Evolutionary conservation across 2,329 filamentous ascomycete genomes (phyloP), one percentile per base, ranked within the genome.

Genomic region (Aschersonia sp.): DNA sequence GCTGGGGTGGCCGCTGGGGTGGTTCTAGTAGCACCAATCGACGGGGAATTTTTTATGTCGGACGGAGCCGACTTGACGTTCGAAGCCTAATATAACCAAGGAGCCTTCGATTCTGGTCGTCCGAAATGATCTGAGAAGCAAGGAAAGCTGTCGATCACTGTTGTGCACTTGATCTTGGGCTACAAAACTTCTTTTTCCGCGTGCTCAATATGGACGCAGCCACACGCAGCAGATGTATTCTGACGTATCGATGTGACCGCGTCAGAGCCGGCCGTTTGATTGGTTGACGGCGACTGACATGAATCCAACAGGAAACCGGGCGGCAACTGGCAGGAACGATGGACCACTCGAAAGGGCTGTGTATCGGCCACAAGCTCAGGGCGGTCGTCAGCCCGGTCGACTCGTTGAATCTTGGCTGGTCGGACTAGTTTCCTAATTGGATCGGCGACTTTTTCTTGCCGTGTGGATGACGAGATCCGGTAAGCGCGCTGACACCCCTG

Each of bases 181-280:
- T 6, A 38, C 32, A 6, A 38, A 38, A 10, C 32, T 6, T 10
- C 6, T 10, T 38, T 10, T 38, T 2, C 6, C 10, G 6, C 32
- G 6, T 38, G 32, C 32, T 10, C 20, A 20, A 20, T 20, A 20
- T 20, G 20, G 20, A 20, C 20, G 30, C 29, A 41, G 40, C 45
- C 40, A 41, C 46, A 47, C 46, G 28, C 46, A 29, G 44, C 41
- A 47, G n/a, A 31, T 47, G 42, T 47, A 42, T 44, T 47, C 44
- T 42, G 46, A 40, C 42, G 41, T 32, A 12, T 9, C 28, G 41
- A 31, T 31, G 40, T 43, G 38, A 46, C 31, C n/a, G 47, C 44
- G 40, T 30, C 43, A 42, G 30, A 45, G 41, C 42, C 30, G 45
- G 31, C 5, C 35, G 32, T 31, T 29, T 45, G 32, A 49, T 49